These are phyloP conservation scores for Monosporascus sp. DNA, from an alignment of 2,329 filamentous ascomycete species.

Conservation along the genomic window DNA sequence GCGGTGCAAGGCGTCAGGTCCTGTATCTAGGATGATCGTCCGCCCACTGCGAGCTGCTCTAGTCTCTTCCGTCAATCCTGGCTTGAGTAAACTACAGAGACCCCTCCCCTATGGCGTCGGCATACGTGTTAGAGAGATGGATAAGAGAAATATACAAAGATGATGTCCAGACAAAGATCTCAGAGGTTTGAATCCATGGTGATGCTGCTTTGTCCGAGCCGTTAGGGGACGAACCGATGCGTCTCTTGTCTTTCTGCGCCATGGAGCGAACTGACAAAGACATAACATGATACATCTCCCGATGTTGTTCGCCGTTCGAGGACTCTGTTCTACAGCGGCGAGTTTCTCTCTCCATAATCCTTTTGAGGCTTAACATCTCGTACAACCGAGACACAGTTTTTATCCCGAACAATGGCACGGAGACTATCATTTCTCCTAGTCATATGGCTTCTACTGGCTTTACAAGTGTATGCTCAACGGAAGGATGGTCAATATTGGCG, in stretches of 20 bases:
- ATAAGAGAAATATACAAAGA: too few species aligned
- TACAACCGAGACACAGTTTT: background rate
- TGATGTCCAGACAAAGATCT: background rate
- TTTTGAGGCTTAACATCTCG: background rate
- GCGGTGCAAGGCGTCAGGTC: too few species aligned
- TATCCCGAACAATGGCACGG: background rate
- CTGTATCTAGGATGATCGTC: too few species aligned
- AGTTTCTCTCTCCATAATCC: background rate
- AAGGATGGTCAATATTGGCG: conserved; percentile 10
- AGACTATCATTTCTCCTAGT: background rate
- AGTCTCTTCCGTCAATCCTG: too few species aligned
- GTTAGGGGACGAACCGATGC: background rate
- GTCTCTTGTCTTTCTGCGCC: background rate
- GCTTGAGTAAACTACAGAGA: too few species aligned
- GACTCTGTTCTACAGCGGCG: too few species aligned
- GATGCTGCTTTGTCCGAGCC: background rate
- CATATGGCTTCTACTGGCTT: background rate
- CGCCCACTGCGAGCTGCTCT: too few species aligned
- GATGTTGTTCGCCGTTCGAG: background rate
- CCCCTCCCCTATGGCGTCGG: too few species aligned
- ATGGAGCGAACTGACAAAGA: background rate
- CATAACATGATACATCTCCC: background rate
- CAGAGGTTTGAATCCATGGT: background rate
- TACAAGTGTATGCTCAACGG: conserved; percentile 3
- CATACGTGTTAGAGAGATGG: background rate